A percentile compares a stretch with the other conserved stretches of the same genome.
These are phyloP conservation scores for Apocynum venetum DNA, from an alignment of 257 asterid species.

Conservation along the genomic window DNA sequence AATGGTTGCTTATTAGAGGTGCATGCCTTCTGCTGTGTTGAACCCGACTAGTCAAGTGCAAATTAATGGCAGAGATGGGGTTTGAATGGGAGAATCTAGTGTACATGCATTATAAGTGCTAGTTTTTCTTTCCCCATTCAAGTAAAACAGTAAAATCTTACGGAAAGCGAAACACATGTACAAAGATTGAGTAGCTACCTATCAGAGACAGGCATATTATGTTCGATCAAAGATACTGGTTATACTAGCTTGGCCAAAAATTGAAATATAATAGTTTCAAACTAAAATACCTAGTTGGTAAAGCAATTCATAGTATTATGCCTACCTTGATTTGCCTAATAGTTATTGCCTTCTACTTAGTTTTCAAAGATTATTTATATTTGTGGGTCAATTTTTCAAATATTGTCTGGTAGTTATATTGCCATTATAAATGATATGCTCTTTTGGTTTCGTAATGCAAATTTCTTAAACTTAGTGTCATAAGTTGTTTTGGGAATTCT, in stretches of 20 bases:
- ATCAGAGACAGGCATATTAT: background rate
- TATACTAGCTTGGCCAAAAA: background rate
- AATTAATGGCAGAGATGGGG: background rate
- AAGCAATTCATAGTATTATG: background rate
- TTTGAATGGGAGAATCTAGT: background rate
- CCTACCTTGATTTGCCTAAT: background rate
- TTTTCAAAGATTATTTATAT: background rate
- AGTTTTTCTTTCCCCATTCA: background rate
- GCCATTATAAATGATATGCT: background rate
- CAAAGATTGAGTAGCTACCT: background rate
- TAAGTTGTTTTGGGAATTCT: background rate
- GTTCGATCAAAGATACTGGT: background rate
- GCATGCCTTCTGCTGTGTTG: background rate
- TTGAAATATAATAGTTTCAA: background rate
- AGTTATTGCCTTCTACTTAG: background rate
- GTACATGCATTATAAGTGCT: background rate
- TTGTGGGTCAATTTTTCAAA: background rate
- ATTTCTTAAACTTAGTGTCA: background rate
- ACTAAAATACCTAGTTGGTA: background rate
- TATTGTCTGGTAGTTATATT: too few relatives aligned
- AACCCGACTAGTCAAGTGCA: background rate
- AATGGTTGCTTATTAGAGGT: background rate
- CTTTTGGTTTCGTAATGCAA: background rate
- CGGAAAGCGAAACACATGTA: background rate
- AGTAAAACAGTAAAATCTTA: background rate